Evolutionary conservation across 352 stramenopile genomes (phyloP), one percentile per base, ranked within the genome.

Genomic region (Phytophthora constricta): DNA sequence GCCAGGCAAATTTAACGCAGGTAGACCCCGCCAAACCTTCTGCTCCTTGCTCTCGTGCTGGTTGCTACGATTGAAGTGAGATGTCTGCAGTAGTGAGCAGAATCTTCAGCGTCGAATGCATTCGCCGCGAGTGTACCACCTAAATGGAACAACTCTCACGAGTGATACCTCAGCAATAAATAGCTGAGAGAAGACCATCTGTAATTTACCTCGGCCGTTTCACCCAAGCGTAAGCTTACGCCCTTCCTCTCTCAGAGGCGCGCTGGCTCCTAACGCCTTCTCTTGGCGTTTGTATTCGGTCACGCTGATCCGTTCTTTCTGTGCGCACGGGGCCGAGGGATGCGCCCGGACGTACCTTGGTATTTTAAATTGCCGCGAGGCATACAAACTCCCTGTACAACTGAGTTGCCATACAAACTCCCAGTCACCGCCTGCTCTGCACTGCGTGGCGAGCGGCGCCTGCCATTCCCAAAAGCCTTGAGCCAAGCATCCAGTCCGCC

Each of bases 391-490:
- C 53, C 50, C 58, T 55, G 52, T 65, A 68, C 64, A 39, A 17
- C 57, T 54, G 5, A 10, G 5, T 27, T 2, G 3, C 13, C 5
- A 22, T 28, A 51, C 11, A 51, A 51, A 28, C n/a, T 51, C 19
- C 3, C 4, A 34, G 11, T 14, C 45, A n/a, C 43, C n/a, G n/a
- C 9, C 46, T 27, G 47, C 47, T 20, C 46, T 27, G 19, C 26
- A 9, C 46, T 17, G 42, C 22, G 46, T 9, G 3, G 46, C 11
- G 20, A 2, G 20, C 7, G 20, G 20, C 23, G 57, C 39, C 16
- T 68, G 43, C 47, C 74, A 83, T 83, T 83, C 75, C 49, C 59
- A 34, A 83, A 83, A 80, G 77, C 68, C 63, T 70, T 58, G 31
- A 27, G 50, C 28, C 22, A 58, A 59, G 28, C 47, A 70, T 53